Evolutionary conservation across 2,329 filamentous ascomycete species (phyloP), one percentile per base, ranked within the genome.

Genomic region (Exophiala bonariae): DNA sequence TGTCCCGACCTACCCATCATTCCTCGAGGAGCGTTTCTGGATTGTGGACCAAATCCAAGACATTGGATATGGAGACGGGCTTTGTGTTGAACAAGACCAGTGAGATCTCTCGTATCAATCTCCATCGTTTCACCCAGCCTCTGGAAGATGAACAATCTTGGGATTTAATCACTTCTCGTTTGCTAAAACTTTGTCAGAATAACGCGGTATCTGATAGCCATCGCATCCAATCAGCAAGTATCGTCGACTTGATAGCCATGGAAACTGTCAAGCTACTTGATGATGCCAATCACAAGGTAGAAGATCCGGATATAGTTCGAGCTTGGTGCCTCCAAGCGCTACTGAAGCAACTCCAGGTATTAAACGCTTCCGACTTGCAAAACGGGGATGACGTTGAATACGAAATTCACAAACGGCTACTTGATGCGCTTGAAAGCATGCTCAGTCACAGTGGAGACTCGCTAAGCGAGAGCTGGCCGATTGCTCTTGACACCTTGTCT

Each of bases 391-490:
- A 17, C 30, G 46, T 50, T 7, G 49, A 53, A 31, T 23, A 54
- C 1, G 73, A 83, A 19, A 65, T 95, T 13, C 89, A 96, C 63
- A 85, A 85, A 54, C 82, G 87, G 43, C 77, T 88, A 18, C 77
- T 96, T 2, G 89, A 95, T 55, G 85, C 87, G 0, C 72, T 96
- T 5, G 90, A 89, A 64, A 84, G 78, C 45, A 81, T 96, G 16
- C 76, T 99, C 2, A 92, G 97, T 61, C 86, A 90, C 53, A 92
- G 86, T 58, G 93, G 92, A 7, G 91, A 99, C 62, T 83, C 49
- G 17, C 33, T 57, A 23, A 44, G 14, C 22, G 42, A 47, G 55
- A 91, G 90, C 3, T 99, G 93, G 93, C 81, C 86, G 38, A 79
- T 89, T 39, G 83, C 89, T 0, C 93, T 99, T 57, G 83, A 87